phyloP scores from a whole-genome alignment of 2,329 filamentous ascomycete species.

The Acrocalymma vagum region DNA sequence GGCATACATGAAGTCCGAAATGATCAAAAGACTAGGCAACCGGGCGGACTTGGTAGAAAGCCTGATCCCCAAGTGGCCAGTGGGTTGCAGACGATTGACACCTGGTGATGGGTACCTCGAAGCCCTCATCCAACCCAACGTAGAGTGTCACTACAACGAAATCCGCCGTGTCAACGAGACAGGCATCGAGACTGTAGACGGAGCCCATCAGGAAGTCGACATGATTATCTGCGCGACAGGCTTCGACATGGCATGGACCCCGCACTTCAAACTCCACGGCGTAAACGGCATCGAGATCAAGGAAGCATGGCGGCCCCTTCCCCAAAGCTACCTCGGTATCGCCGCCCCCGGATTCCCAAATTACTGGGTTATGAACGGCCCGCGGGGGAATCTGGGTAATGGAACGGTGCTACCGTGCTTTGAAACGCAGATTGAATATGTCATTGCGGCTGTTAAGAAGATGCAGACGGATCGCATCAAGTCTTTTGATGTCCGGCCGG shows the following conservation, averaged over 20 bases:
- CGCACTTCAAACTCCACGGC: conserved; percentile 48
- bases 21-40: conserved; percentile 62
- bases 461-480: conserved; percentile 11
- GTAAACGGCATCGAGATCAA: conserved; percentile 34
- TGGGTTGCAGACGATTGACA: conserved; percentile 70
- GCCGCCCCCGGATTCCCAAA: conserved; percentile 38
- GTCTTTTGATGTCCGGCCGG: conserved; percentile 4
- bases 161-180: conserved; percentile 67
- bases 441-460: conserved; percentile 7
- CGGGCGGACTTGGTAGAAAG: conserved; percentile 64
- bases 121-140: conserved; percentile 68
- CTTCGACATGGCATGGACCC: conserved; percentile 49
- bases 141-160: conserved; percentile 65
- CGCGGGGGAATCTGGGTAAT: conserved; percentile 7
- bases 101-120: conserved; percentile 74
- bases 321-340: conserved; percentile 30
- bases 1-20: conserved; percentile 7
- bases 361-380: conserved; percentile 20
- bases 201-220: conserved; percentile 65
- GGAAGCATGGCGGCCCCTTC: conserved; percentile 27
- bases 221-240: conserved; percentile 61
- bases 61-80: conserved; percentile 70
- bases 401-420: conserved; percentile 9
- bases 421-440: conserved; percentile 10
- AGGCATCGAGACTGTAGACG: conserved; percentile 69